Evolutionary conservation across 257 asterid species (phyloP).

Genomic region (Catharanthus roseus): DNA sequence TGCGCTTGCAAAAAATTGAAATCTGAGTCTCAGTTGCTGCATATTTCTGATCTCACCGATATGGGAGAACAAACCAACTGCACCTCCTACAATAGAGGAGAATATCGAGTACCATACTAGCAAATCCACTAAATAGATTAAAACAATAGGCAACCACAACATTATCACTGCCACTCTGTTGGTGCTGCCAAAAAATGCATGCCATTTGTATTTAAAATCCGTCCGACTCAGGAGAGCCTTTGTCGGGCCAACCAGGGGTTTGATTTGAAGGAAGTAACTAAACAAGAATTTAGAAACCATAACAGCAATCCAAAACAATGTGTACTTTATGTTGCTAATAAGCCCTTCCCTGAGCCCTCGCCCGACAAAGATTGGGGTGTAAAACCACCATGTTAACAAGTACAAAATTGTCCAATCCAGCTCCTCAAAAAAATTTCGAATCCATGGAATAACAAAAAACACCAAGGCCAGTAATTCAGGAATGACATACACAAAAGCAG

Average conservation of each 20-base stretch:
- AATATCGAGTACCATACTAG: slow-evolving; percentile 75
- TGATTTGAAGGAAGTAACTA: slow-evolving; percentile 81
- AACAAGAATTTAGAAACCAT: slow-evolving; percentile 63
- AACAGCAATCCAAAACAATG: slow-evolving; percentile 63
- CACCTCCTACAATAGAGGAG: slow-evolving; percentile 64
- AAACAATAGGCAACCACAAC: slow-evolving; percentile 80
- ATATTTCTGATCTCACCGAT: slow-evolving; percentile 86
- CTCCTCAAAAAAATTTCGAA: slow-evolving; percentile 71
- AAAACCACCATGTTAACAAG: slow-evolving; percentile 83
- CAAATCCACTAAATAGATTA: slow-evolving; percentile 81
- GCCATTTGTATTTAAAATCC: slow-evolving; percentile 54
- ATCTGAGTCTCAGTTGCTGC: slow-evolving; percentile 74
- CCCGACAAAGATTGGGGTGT: slow-evolving; percentile 70
- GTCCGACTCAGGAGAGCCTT: slow-evolving; percentile 43
- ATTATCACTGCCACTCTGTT: slow-evolving; percentile 62
- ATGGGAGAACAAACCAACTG: slow-evolving; percentile 67
- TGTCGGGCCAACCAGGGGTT: slow-evolving; percentile 81
- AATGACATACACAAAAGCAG: slow-evolving; percentile 59
- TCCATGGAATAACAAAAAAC: slow-evolving; percentile 72
- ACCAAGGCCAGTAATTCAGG: slow-evolving; percentile 76
- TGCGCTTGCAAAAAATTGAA: slow-evolving; percentile 93
- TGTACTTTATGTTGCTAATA: slow-evolving; percentile 63
- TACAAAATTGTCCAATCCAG: slow-evolving; percentile 56
- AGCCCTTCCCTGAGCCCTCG: slow-evolving; percentile 93
- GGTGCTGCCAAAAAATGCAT: slow-evolving; percentile 76